Evolutionary conservation across 495 filamentous ascomycete genomes (phyloP).

Genomic region (Saxophila tyrrhenica): DNA sequence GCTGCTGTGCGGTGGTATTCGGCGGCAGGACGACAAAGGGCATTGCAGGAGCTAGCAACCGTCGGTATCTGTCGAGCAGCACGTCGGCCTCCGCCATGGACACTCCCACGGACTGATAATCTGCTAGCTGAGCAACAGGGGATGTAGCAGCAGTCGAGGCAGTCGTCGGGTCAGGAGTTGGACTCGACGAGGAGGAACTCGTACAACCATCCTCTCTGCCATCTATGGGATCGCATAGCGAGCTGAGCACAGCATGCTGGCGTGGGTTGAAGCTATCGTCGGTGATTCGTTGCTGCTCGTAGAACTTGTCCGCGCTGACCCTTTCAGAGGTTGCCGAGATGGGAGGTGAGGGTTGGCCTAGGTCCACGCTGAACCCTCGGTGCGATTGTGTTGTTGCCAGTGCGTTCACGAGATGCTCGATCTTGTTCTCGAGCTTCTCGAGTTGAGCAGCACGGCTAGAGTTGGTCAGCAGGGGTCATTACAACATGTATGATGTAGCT

Average conservation of each 20-base stretch:
- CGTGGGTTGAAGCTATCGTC: not conserved
- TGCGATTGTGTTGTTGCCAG: slow-evolving; percentile 25
- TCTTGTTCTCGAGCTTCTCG: slow-evolving; percentile 39
- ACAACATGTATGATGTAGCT: too few relatives aligned
- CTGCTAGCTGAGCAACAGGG: not conserved
- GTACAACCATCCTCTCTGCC: not conserved
- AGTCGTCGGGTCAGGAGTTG: not conserved
- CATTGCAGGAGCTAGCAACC: slow-evolving; percentile 32
- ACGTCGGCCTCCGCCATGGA: slow-evolving; percentile 32
- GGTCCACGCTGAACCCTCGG: slow-evolving; percentile 5
- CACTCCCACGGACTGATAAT: not conserved
- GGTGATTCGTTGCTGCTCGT: not conserved
- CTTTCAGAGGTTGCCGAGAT: slow-evolving; percentile 3
- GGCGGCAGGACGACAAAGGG: slow-evolving; percentile 37
- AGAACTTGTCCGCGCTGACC: not conserved
- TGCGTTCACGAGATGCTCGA: slow-evolving; percentile 40
- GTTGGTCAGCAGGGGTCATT: not conserved
- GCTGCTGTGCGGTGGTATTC: slow-evolving; percentile 34
- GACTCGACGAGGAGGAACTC: not conserved
- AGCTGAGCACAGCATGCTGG: not conserved
- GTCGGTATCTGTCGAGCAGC: slow-evolving; percentile 32
- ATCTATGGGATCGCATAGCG: not conserved
- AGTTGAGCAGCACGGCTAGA: slow-evolving; percentile 16
- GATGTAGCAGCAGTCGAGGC: not conserved
- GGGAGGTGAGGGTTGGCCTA: slow-evolving; percentile 18